Conservation (phyloP, 176 grass and related monocot genomes). For the Dactylis glomerata region DNA sequence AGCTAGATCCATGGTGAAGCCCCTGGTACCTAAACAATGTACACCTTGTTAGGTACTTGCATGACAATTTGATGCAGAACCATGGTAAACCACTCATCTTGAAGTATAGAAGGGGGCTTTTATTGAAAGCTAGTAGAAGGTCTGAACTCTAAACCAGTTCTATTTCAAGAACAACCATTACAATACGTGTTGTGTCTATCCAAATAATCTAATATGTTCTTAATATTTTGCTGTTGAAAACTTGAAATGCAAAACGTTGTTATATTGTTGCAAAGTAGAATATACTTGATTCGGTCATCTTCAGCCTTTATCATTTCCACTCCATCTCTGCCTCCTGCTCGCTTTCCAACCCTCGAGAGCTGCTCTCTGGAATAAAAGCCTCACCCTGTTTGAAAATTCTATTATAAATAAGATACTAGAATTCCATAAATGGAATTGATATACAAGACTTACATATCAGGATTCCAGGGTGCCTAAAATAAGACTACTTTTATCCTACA, state of each 20-base stretch:
- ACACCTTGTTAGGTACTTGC: neutral
- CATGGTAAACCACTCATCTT: neutral
- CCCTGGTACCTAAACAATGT: constrained; percentile 66
- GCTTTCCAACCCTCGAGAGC: constrained; percentile 71
- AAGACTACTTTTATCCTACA: neutral
- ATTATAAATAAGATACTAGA: neutral
- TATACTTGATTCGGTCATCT: constrained; percentile 84
- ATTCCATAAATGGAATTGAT: neutral
- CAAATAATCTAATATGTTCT: neutral
- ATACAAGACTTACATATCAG: neutral
- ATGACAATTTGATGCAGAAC: neutral
- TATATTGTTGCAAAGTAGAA: neutral
- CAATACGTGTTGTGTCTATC: neutral
- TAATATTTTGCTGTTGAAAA: neutral
- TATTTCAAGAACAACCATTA: neutral
- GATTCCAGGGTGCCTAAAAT: neutral
- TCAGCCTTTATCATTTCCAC: constrained; percentile 51
- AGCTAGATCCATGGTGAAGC: constrained; percentile 94
- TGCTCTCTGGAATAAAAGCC: constrained; percentile 85
- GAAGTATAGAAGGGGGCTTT: neutral
- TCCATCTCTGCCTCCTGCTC: constrained; percentile 59
- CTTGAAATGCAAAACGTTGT: neutral
- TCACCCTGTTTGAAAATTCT: constrained; percentile 64
- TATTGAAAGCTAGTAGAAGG: neutral
- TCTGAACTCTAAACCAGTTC: neutral